Base-by-base conservation (phyloP, 441 rosid species). In the Metrosideros polymorpha region DNA sequence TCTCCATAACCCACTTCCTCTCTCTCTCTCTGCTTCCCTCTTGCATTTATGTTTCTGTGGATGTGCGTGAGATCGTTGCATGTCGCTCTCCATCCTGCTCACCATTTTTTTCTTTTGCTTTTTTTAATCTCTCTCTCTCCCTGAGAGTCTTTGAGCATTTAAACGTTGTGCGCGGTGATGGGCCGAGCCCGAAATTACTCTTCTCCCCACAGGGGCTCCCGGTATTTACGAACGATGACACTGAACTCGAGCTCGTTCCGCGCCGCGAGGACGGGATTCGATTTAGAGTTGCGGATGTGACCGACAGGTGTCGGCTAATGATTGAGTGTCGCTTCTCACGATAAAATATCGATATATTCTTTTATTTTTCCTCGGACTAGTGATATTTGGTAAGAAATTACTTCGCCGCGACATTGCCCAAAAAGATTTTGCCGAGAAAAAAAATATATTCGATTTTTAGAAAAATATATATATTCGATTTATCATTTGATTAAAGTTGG, bases 21-120 rank as follows among this genome's bases (percentile, higher is more conserved):
- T 49, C 6, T 8, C 39, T 43, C 17, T 43, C 42, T 32, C 86
- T 63, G 83, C 51, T 49, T 30, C 47, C 52, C 79, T 32, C 15
- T 19, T 10, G 79, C 79, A 43, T 83, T 63, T n/a, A 63, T 39
- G 82, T 76, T 27, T 32, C 19, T 9, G 50, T 61, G 83, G 63
- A 66, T 66, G 55, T 42, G 66, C 55, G 87, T 51, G 42, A 66
- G 79, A 59, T 42, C 35, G 85, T 83, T 85, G 86, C 83, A 43
- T 35, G 91, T 88, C 90, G 86, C 91, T 87, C 75, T 90, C 90
- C 59, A 35, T 84, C 89, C 89, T 86, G 18, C 57, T 71, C 83
- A 39, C 59, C 32, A 5, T 9, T 53, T 17, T 24, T 29, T 30
- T 29, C 32, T 6, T 6, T 2, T 39, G 5, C 6, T 71, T 71